Conservation (phyloP, 495 filamentous ascomycete species). For the Daldinia concentrica region DNA sequence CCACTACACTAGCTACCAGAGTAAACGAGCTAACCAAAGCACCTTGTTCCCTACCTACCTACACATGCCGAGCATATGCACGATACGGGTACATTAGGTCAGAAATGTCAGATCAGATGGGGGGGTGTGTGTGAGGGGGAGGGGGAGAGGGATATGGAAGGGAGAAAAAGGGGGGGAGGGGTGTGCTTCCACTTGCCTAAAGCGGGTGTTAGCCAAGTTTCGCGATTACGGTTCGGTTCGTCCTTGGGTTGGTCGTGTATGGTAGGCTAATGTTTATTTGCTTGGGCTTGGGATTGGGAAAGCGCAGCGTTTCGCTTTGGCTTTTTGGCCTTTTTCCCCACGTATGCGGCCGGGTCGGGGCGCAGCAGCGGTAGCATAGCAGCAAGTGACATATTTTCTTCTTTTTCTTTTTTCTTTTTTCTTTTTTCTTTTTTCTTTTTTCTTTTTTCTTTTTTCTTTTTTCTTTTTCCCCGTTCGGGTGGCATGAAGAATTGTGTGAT, state of each 20-base stretch:
- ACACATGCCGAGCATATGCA: slow-evolving; percentile 46
- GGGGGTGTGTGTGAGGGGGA: slow-evolving; percentile 2
- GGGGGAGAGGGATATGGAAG: background rate
- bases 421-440: background rate
- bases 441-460: background rate
- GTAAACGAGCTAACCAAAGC: slow-evolving; percentile 16
- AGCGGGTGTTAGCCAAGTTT: slow-evolving; percentile 14
- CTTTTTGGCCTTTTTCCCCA: background rate
- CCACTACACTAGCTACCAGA: background rate
- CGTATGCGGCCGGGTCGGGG: background rate
- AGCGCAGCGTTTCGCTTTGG: background rate
- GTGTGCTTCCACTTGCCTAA: slow-evolving; percentile 40
- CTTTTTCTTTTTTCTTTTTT: background rate
- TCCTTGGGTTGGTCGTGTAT: background rate
- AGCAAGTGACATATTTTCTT: too few relatives aligned
- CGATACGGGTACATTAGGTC: slow-evolving; percentile 44
- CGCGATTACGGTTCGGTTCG: background rate
- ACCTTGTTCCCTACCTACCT: slow-evolving; percentile 17
- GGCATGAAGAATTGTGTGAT: background rate
- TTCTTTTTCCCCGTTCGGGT: background rate
- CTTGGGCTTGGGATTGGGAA: background rate
- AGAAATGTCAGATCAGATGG: slow-evolving; percentile 40
- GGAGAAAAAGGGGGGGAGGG: background rate
- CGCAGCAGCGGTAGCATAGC: too few relatives aligned
- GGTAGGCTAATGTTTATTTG: slow-evolving; percentile 3